A percentile compares a stretch with the other conserved stretches of the same genome.
Evolutionary conservation across 2,329 filamentous ascomycete species (phyloP).

Genomic region (Pseudogymnoascus sp.): DNA sequence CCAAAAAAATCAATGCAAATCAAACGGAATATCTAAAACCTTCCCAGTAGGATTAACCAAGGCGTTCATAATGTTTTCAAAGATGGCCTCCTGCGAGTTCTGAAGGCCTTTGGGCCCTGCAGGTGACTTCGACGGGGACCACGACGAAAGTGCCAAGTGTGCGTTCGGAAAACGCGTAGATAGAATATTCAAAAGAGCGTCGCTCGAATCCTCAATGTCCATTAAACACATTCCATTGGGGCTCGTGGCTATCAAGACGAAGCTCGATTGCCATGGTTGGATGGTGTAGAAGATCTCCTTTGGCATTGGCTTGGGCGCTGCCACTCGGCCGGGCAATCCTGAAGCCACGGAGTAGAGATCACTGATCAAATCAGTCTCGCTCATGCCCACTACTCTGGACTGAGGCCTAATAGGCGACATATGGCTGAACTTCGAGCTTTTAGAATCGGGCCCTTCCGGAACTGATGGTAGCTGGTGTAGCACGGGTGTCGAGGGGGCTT

Average conservation of each 20-base stretch:
- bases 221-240: slow-evolving; percentile 5
- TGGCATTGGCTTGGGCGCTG: not conserved
- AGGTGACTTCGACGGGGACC: not conserved
- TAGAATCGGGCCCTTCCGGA: not conserved
- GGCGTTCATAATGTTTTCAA: slow-evolving; percentile 3
- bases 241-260: slow-evolving; percentile 5
- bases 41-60: slow-evolving; percentile 5
- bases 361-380: not conserved
- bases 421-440: not conserved
- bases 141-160: not conserved
- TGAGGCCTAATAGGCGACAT: not conserved
- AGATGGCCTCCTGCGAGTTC: not conserved
- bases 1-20: slow-evolving; percentile 3
- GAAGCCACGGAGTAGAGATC: not conserved
- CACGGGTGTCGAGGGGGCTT: not conserved
- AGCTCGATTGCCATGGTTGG: not conserved
- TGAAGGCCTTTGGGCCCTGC: not conserved
- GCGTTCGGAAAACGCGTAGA: not conserved
- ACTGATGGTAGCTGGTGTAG: not conserved
- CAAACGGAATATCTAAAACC: not conserved
- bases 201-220: slow-evolving; percentile 6
- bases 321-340: slow-evolving; percentile 1
- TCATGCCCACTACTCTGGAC: not conserved
- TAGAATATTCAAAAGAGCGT: not conserved
- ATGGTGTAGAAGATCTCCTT: slow-evolving; percentile 7